Conservation (phyloP, 768 basidiomycete species). For the Chalciporus piperatus region DNA sequence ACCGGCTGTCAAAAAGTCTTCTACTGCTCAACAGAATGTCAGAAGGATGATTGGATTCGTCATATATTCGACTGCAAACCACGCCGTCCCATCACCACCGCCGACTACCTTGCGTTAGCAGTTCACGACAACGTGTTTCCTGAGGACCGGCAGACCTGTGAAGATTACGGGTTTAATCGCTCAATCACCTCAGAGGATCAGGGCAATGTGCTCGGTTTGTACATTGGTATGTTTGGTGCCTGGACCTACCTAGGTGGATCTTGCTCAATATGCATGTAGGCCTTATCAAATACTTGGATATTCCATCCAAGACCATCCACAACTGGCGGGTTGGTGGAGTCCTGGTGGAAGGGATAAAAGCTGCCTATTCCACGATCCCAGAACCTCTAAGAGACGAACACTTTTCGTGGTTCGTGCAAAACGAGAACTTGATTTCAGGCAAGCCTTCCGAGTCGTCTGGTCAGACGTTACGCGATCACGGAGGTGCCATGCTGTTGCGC, state of each 20-base stretch:
- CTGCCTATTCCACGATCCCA: slow-evolving; percentile 25
- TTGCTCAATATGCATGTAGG: no score
- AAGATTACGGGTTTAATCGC: slow-evolving; percentile 36
- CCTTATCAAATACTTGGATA: slow-evolving; percentile 18
- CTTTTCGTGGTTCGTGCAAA: slow-evolving; percentile 37
- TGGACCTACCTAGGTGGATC: no score
- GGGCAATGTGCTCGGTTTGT: slow-evolving; percentile 30
- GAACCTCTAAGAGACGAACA: slow-evolving; percentile 22
- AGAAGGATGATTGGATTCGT: background rate
- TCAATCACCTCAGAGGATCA: slow-evolving; percentile 15
- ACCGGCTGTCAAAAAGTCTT: background rate
- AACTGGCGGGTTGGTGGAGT: slow-evolving; percentile 33
- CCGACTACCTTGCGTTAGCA: slow-evolving; percentile 29
- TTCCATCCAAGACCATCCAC: slow-evolving; percentile 29
- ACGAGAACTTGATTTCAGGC: slow-evolving; percentile 28
- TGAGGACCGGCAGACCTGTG: no score
- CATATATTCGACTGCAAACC: background rate
- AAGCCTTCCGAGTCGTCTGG: background rate
- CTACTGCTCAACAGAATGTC: background rate
- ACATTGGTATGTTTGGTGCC: slow-evolving; percentile 12
- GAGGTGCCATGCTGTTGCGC: background rate
- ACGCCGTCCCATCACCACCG: background rate
- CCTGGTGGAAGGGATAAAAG: slow-evolving; percentile 34
- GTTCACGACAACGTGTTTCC: slow-evolving; percentile 25
- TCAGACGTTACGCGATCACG: background rate